A percentile compares a stretch with the other conserved stretches of the same genome.
phyloP scores from a whole-genome alignment of 768 basidiomycete species.

The Erythrobasidium yunnanense region DNA sequence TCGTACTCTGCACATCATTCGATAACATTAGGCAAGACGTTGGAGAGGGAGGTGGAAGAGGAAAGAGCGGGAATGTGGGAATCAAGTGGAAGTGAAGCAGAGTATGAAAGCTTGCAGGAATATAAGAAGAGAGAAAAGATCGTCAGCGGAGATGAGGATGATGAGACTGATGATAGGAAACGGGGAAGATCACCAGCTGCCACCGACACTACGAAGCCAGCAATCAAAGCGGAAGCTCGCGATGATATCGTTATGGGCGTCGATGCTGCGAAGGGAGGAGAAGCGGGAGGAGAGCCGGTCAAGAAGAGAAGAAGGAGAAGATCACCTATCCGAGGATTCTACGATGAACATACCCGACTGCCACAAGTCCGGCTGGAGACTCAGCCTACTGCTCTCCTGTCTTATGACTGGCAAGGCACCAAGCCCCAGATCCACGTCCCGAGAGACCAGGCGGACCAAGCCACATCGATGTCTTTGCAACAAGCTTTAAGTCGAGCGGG shows the following conservation, averaged over 20 bases:
- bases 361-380: conserved; percentile 25
- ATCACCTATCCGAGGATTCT: conserved; percentile 19
- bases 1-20: conserved; percentile 2
- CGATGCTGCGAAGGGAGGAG: not conserved
- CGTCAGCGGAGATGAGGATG: not conserved
- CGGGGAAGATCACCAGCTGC: conserved; percentile 13
- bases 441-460: too few relatives aligned
- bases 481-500: too few relatives aligned
- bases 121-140: conserved; percentile 3
- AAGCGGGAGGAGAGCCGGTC: not conserved
- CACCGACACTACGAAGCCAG: not conserved
- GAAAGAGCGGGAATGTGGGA: conserved; percentile 18
- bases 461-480: too few relatives aligned
- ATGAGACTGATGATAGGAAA: conserved; percentile 15
- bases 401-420: too few relatives aligned
- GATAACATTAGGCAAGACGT: conserved; percentile 2
- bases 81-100: conserved; percentile 1
- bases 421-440: too few relatives aligned
- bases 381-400: conserved; percentile 3
- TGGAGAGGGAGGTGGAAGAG: conserved; percentile 3
- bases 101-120: conserved; percentile 15
- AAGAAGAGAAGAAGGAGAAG: not conserved
- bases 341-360: conserved; percentile 20
- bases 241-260: not conserved
- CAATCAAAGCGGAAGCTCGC: not conserved